These are phyloP conservation scores for Boletus tomentosulus DNA, from an alignment of 768 basidiomycete genomes.

Conservation along the genomic window DNA sequence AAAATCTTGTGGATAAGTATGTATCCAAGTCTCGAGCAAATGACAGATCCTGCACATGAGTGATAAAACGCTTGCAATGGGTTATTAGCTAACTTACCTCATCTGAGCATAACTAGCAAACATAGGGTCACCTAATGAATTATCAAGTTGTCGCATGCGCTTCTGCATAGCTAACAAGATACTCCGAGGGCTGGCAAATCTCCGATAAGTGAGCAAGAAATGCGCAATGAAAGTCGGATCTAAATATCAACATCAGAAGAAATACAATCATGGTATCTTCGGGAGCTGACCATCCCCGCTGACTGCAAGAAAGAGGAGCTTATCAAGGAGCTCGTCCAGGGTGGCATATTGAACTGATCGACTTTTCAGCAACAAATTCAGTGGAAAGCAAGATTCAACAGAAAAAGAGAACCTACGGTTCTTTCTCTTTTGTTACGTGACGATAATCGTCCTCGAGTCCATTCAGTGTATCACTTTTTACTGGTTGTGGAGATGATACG, in stretches of 20 bases:
- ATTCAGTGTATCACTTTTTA: constrained; percentile 12
- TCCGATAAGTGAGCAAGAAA: constrained; percentile 79
- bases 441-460: constrained; percentile 25
- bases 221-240: constrained; percentile 75
- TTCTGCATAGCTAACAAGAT: constrained; percentile 86
- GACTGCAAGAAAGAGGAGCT: constrained; percentile 75
- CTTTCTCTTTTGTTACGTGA: constrained; percentile 39
- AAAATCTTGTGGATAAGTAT: constrained; percentile 74
- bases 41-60: constrained; percentile 61
- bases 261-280: constrained; percentile 2
- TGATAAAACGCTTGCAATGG: constrained; percentile 2
- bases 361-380: constrained; percentile 25
- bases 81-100: constrained; percentile 45
- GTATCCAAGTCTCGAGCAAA: constrained; percentile 74
- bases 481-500: constrained; percentile 7
- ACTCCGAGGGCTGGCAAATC: constrained; percentile 75
- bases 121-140: constrained; percentile 72
- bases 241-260: constrained; percentile 28
- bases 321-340: constrained; percentile 76
- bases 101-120: constrained; percentile 87
- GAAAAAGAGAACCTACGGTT: constrained; percentile 41
- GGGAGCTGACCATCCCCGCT: constrained; percentile 69
- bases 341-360: constrained; percentile 69
- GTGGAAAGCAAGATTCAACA: not conserved
- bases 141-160: constrained; percentile 73